Evolutionary conservation across 306 rosid species (phyloP), one percentile per base, ranked within the genome.

Genomic region (Oxytropis ochrocephala): DNA sequence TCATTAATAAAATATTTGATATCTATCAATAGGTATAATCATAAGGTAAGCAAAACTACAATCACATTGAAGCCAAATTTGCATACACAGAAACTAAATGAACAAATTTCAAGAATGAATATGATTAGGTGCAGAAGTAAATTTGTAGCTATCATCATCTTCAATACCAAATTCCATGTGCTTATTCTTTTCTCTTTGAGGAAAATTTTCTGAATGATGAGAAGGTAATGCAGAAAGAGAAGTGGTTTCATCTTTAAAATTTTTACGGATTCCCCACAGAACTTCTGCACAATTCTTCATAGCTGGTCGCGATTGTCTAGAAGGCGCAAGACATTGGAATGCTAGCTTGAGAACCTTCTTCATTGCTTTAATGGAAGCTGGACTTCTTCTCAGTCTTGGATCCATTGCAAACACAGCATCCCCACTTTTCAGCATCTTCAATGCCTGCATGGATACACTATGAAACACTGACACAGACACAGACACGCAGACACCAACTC

Each of bases 201-300:
- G 86, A 78, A 75, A 81, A 35, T 69, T 70, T 47, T 86, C 87
- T 44, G 98, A 94, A 48, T 48, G 81, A 52, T 18, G 85, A 67
- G 88, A 73, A 48, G 75, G 32, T 46, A 70, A 50, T 2, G 84
- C 29, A 57, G 91, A 76, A 48, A 75, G 7, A 56, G 87, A 65
- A 44, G 65, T 13, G 55, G 77, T 56, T 58, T 41, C 82, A 59
- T 91, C 96, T 80, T 38, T 80, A 18, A 77, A 81, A 27, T 64
- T 86, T 54, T 91, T 91, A 1, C 99, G 83, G 35, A 95, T 87
- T 3, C 69, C 79, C 99, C 97, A 95, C 11, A 95, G 77, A 52
- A 81, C 74, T 76, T 91, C 99, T n/a, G 70, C 85, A 52, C 97
- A 91, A 18, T 33, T 71, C 86, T 84, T 89, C 99, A 95, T 91